Evolutionary conservation across 2,329 filamentous ascomycete genomes (phyloP).

Genomic region (Pseudocercospora fuligena): DNA sequence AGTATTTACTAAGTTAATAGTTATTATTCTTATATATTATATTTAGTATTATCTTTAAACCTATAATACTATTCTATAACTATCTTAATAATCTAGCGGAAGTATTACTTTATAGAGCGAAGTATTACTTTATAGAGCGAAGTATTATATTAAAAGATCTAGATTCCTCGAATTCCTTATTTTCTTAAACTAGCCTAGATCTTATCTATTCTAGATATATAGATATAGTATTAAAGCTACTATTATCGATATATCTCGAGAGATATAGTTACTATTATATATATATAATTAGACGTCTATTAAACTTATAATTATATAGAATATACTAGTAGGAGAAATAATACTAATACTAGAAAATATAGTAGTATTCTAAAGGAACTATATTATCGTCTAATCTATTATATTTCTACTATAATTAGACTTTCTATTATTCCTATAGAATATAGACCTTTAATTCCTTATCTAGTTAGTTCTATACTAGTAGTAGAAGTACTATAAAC

Average conservation of each 20-base stretch:
- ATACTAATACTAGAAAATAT: neutral
- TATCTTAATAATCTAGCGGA: neutral
- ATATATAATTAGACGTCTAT: neutral
- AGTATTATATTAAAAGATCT: neutral
- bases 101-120: neutral
- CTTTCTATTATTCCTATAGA: neutral
- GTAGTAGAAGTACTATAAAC: neutral
- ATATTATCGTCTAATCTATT: neutral
- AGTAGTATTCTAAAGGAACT: neutral
- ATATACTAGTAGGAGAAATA: neutral
- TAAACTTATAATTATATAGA: neutral
- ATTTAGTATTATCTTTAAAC: neutral
- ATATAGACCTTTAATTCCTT: neutral
- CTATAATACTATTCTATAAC: neutral
- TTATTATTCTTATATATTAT: neutral
- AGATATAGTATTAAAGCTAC: neutral
- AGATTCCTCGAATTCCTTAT: neutral
- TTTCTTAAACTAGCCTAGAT: neutral
- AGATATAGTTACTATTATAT: neutral
- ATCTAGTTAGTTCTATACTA: neutral
- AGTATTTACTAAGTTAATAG: neutral
- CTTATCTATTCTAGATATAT: neutral
- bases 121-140: neutral
- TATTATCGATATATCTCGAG: neutral
- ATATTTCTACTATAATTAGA: neutral